Base-by-base conservation (phyloP, 164 flowering plant genomes). In the Chloranthus sessilifolius region DNA sequence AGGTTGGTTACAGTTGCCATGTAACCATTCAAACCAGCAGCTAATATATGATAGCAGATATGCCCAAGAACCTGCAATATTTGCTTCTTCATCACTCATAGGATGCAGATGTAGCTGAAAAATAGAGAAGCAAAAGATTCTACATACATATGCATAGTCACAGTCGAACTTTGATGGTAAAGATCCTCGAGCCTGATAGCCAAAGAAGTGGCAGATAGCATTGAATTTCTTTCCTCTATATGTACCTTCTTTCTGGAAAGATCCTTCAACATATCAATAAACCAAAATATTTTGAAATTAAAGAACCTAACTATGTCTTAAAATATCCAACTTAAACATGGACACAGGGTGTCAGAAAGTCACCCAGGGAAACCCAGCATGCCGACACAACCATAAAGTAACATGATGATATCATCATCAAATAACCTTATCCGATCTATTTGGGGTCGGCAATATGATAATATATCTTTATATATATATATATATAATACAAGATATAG, bases 131-230 rank as follows among this genome's bases (percentile, higher is more conserved):
- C 33, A 24, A 50, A 42, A 56, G 30, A 20, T 20, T 35, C 28
- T 1, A 63, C 89, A 44, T 80, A 89, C 99, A 70, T 76, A 94
- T 51, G 97, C 96, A 74, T 86, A 94, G 73, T 94, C 99, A 56
- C 97, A 89, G 49, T 94, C 99, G 61, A 94, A 89, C 45, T 94
- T 94, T 56, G 99, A 89, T 30, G 97, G 99, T 44, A 94, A 60
- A 50, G 97, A 84, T 41, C 97, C 99, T 3, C 99, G 84, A 64
- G 99, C 99, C 65, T 94, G 99, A 61, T 94, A 94, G 47, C 97
- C 99, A 55, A 94, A 94, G 62, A 94, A 94, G 74, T 94, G 97
- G 76, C 97, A 94, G 59, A 94, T 94, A 1, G 92, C 97, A 75
- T 89, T 94, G 73, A 94, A 89, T 57, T 89, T 94, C 75, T 94